These are phyloP conservation scores for Rosa rugosa DNA, from an alignment of 306 rosid species.

Conservation along the genomic window DNA sequence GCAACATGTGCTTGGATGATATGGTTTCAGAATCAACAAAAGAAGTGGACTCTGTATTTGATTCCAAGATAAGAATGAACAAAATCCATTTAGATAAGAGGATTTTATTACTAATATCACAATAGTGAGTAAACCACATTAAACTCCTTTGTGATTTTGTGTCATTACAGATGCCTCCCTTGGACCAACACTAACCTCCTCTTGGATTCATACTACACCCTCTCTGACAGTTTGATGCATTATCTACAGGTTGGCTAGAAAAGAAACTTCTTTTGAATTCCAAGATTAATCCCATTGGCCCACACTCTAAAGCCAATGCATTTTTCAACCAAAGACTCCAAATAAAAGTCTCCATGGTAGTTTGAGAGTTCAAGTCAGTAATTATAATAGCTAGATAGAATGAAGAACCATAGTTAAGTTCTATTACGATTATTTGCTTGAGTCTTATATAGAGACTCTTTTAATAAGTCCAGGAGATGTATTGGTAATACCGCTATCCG, in stretches of 20 bases:
- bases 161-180: not conserved
- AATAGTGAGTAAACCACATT: not conserved
- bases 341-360: not conserved
- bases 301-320: not conserved
- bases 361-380: not conserved
- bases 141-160: not conserved
- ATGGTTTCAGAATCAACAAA: not conserved
- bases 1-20: not conserved
- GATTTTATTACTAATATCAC: not conserved
- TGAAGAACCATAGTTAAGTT: not conserved
- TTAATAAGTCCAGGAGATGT: not conserved
- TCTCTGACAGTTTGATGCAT: not conserved
- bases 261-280: not conserved
- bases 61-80: too few species aligned
- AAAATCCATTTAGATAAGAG: not conserved
- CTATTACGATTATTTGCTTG: not conserved
- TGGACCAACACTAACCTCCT: not conserved
- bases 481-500: not conserved
- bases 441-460: not conserved
- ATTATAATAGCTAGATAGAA: not conserved
- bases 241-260: not conserved
- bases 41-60: not conserved
- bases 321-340: not conserved
- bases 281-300: not conserved
- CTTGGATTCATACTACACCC: not conserved